phyloP scores from a whole-genome alignment of 371 early-diverging fungal species.

The Sporodiniella umbellata region DNA sequence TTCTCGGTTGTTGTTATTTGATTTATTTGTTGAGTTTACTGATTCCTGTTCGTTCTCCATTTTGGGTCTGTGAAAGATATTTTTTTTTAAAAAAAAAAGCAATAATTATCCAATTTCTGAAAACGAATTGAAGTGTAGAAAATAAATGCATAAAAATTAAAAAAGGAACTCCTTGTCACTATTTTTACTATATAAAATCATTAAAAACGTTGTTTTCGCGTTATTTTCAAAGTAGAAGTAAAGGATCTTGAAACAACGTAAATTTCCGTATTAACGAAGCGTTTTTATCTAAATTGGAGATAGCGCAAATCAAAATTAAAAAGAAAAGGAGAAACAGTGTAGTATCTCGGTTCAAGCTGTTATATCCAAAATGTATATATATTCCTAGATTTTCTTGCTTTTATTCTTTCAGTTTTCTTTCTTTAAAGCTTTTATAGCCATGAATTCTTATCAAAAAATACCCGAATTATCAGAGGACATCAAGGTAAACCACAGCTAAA shows the following conservation, averaged over 20 bases:
- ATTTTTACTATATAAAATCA: no score
- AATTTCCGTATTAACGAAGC: no score
- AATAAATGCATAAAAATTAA: neutral
- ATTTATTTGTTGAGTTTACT: neutral
- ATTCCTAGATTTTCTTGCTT: neutral
- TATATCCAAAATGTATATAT: no score
- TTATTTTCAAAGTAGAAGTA: no score
- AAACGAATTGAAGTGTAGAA: neutral
- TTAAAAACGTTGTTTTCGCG: no score
- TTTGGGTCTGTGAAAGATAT: neutral
- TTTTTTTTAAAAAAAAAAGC: neutral
- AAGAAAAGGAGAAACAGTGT: no score
- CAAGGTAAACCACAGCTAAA: neutral
- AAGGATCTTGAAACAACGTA: no score
- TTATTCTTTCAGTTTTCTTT: neutral
- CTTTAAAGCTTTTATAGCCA: neutral
- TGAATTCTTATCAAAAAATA: neutral
- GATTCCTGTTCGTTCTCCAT: neutral
- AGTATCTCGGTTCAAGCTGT: no score
- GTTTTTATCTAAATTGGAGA: no score
- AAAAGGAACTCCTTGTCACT: no score
- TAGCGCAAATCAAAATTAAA: no score
- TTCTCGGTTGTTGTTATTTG: neutral
- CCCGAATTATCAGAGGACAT: neutral
- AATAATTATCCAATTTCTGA: conserved; percentile 1